Evolutionary conservation across 768 basidiomycete species (phyloP), one percentile per base, ranked within the genome.

Genomic region (Lepiota venenata): DNA sequence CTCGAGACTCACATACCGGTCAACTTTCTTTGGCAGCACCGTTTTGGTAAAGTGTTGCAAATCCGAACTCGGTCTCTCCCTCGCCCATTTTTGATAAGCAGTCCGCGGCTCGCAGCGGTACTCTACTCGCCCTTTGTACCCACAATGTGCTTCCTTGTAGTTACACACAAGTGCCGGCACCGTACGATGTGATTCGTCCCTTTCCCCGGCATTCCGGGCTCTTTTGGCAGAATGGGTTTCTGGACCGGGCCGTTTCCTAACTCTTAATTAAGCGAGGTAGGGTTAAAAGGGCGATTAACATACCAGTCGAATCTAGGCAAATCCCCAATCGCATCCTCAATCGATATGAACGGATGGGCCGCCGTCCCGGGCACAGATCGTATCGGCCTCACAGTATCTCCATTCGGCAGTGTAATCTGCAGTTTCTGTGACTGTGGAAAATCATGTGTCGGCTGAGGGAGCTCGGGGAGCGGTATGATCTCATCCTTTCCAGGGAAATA

Each of bases 301-400:
- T 63, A 89, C 91, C 88, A 92, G 53, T 93, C 85, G 64, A 86
- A 93, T 3, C 66, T 75, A 2, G 80, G 83, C 8, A 93, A 71
- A 63, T 93, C 91, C 2, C 76, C 71, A 46, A 92, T 89, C 1
- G 90, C 88, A 63, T 91, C 88, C 18, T 80, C 77, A 39, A 91
- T 77, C 0, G 81, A 79, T 18, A 91, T 80, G 58, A 72, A 72
- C 7, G 69, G 71, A 63, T 85, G 81, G 0, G 80, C 78, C 1
- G 83, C 84, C 1, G 73, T 75, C 0, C 88, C 88, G 18, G 60
- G 55, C 3, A 67, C 61, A 0, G 75, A 72, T 11, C 69, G 70
- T 15, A 88, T 77, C 0, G 82, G 79, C 2, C 58, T 61, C 22
- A 83, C 66, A 1, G 54, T 48, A 10, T 69, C 60, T 12, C 70